Base-by-base conservation (phyloP, 1,284 basidiomycete genomes). In the Papiliotrema nemorosa region DNA sequence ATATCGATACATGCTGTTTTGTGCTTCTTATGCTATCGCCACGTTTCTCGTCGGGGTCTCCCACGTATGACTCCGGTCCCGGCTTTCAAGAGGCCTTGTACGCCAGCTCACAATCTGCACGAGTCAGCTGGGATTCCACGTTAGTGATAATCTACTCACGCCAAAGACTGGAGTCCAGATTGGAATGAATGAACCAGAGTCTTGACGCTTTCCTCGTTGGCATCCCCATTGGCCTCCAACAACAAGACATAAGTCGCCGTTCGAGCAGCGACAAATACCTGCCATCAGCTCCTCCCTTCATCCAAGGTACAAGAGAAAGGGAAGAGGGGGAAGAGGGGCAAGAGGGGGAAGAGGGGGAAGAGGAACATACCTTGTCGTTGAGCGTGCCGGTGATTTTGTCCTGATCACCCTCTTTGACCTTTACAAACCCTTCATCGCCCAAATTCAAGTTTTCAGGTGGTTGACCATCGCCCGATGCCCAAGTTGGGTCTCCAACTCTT, bases 251-350 rank as follows among this genome's bases (percentile, higher is more conserved):
- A 54, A 20, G 36, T 61, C 13, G 62, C 59, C 5, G 57, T 59
- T 40, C 59, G 53, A 27, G 57, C 53, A 22, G 62, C 62, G 33
- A 63, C 57, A 50, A 63, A 38, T 25, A 46, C 41, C 61, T 63
- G 39, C 39, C 37, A 38, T 20, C 37, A 12, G 9, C 37, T 38
- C 7, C 37, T 20, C 7, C 16, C 6, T 12, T 5, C 5, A 5
- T 5, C 9, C 42, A 44, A 27, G 9, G 10, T 18, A 22, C 26
- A 3, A 12, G 5, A 25, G 36, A 10, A 13, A n/a, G 35, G 16
- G 16, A n/a, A 26, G 16, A 9, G 18, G n/a, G n/a, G n/a, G n/a
- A 40, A 20, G 26, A 7, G 34, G 13, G 33, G 21, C 4, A 34
- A 20, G 21, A 13, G 12, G 46, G 25, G 16, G 31, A 22, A 7